These are phyloP conservation scores for Eucalyptus curtisii DNA, from an alignment of 345 rosid species.

Conservation along the genomic window DNA sequence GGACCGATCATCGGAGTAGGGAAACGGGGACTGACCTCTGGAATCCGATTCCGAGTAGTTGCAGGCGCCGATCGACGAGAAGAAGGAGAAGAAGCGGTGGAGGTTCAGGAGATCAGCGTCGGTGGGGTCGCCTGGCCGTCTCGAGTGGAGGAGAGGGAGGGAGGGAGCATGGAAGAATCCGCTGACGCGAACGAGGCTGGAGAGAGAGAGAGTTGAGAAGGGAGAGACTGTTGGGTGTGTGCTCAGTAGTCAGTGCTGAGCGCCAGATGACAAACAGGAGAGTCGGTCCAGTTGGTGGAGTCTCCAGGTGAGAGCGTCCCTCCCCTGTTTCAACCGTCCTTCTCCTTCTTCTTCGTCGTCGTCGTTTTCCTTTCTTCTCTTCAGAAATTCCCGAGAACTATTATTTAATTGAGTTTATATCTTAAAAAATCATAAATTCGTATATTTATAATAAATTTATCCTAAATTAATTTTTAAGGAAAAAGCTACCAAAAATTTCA, in stretches of 20 bases:
- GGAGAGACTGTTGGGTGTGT: not conserved
- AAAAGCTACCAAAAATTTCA: too few relatives aligned
- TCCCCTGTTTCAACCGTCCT: not conserved
- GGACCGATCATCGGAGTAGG: not conserved
- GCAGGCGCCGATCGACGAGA: not conserved
- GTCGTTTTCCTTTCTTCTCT: not conserved
- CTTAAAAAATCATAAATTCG: too few relatives aligned
- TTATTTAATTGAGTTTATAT: not conserved
- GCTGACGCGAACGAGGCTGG: not conserved
- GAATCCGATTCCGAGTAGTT: not conserved
- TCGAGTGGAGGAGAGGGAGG: not conserved
- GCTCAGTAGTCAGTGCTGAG: too few relatives aligned
- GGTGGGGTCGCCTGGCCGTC: not conserved
- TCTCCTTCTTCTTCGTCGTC: not conserved
- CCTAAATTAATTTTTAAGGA: too few relatives aligned
- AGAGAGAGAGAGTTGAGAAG: not conserved
- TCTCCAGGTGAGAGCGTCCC: not conserved
- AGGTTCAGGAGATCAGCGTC: not conserved
- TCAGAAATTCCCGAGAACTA: not conserved
- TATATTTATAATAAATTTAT: too few relatives aligned
- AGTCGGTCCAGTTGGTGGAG: not conserved
- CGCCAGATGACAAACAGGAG: not conserved
- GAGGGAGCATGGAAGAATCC: slow-evolving; percentile 29
- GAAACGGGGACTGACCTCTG: not conserved
- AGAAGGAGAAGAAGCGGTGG: not conserved